Base-by-base conservation (phyloP, 2,329 filamentous ascomycete species). In the Waltergamsia citrina region DNA sequence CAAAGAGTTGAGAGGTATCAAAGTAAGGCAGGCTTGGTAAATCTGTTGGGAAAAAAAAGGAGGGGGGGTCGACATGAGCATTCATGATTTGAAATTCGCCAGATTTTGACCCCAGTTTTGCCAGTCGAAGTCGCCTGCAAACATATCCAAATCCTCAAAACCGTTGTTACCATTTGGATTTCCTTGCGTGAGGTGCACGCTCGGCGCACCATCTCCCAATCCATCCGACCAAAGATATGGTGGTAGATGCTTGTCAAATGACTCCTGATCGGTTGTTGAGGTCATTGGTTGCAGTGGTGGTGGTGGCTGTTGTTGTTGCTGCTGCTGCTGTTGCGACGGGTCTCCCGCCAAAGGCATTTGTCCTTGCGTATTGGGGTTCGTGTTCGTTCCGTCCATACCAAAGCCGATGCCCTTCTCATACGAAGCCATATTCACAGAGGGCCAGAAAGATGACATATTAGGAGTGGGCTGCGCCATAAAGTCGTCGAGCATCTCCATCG, bases 91-190 rank as follows among this genome's bases (percentile, higher is more conserved):
- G 14, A 37, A 27, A 10, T 20, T 30, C 17, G 35, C 31, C 31
- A 41, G 30, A 7, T 28, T 62, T 36, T 63, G 56, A 37, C 60
- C 62, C 61, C 65, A 70, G 36, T 60, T 59, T 32, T 67, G 60
- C 66, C 66, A 70, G 41, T 68, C 58, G 38, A 69, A 68, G 6
- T 60, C 55, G 3, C 56, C 53, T 3, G 63, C 61, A 38, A 59
- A 44, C 46, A 62, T 57, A 23, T 62, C 62, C 28, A 54, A 43
- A 17, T 61, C 39, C 8, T 15, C 33, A 20, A 20, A 11, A 12
- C 17, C 22, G 26, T 26, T 21, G 29, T 17, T 23, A 25, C 3
- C 10, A 21, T 12, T 19, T 14, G 14, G 32, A 8, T 15, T n/a
- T n/a, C 31, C 53, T 31, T 59, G 56, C 6, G 41, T 27, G 4